Percentiles rank a stretch among this genome's conserved stretches.
Conservation (phyloP, 768 basidiomycete species). For the Clitopilus passeckerianus region DNA sequence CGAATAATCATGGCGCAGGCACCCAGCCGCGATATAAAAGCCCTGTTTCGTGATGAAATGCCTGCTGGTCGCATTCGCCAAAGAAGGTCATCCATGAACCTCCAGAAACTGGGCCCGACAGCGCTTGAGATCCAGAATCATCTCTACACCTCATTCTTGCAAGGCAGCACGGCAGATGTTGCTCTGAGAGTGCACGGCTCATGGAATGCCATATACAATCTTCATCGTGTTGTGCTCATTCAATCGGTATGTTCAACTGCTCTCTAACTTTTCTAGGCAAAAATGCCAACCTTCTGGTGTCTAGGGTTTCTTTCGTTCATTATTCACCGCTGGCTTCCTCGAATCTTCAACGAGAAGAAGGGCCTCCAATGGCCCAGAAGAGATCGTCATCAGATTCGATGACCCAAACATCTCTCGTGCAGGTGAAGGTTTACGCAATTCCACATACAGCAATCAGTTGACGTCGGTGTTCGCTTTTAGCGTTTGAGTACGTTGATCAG, state of each 20-base stretch:
- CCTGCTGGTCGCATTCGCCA: neutral
- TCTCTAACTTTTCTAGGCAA: neutral
- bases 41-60: neutral
- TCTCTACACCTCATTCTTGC: conserved; percentile 69
- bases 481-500: conserved; percentile 73
- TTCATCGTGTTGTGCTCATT: conserved; percentile 84
- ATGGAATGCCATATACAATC: conserved; percentile 67
- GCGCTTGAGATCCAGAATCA: conserved; percentile 65
- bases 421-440: conserved; percentile 39
- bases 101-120: conserved; percentile 39
- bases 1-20: neutral
- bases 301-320: conserved; percentile 82
- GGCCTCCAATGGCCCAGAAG: conserved; percentile 30
- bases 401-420: conserved; percentile 87
- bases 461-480: conserved; percentile 28
- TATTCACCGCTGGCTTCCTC: conserved; percentile 78
- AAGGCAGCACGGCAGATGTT: conserved; percentile 74
- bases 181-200: conserved; percentile 62
- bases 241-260: conserved; percentile 59
- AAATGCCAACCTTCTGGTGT: conserved; percentile 6
- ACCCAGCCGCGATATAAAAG: neutral
- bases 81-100: conserved; percentile 13
- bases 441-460: neutral
- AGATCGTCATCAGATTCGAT: conserved; percentile 70
- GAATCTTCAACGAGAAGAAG: conserved; percentile 45